A percentile compares a stretch with the other conserved stretches of the same genome.
These are phyloP conservation scores for Metarhizium rileyi DNA, from an alignment of 2,329 filamentous ascomycete genomes.

Conservation along the genomic window DNA sequence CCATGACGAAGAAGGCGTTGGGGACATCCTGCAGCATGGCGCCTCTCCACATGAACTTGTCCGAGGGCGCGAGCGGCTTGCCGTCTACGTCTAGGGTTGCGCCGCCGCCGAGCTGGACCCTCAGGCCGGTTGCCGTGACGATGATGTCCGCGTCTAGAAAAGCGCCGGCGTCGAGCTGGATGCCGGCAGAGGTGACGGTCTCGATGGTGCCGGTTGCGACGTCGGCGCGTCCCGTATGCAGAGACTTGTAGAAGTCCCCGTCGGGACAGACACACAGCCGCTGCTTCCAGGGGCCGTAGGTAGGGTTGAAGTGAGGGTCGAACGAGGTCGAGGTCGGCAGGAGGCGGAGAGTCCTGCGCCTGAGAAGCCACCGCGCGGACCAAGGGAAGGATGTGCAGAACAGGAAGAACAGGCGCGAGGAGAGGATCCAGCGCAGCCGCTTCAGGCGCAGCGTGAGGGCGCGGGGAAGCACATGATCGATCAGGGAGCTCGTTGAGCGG, in stretches of 20 bases:
- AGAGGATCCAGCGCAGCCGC: constrained; percentile 36
- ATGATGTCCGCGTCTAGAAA: constrained; percentile 49
- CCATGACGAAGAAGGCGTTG: constrained; percentile 47
- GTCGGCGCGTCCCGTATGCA: constrained; percentile 27
- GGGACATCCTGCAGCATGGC: constrained; percentile 53
- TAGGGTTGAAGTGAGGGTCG: constrained; percentile 44
- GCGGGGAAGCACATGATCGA: constrained; percentile 30
- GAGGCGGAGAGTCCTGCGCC: constrained; percentile 29
- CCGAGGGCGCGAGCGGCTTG: constrained; percentile 27
- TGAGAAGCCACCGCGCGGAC: constrained; percentile 32
- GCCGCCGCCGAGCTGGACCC: constrained; percentile 25
- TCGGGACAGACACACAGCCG: constrained; percentile 51
- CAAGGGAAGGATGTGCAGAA: constrained; percentile 42
- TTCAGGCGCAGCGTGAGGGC: constrained; percentile 34
- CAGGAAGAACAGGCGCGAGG: constrained; percentile 30
- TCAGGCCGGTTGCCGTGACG: constrained; percentile 54
- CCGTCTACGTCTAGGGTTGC: constrained; percentile 33
- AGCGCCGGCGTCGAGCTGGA: constrained; percentile 33
- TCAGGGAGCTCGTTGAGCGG: constrained; percentile 21
- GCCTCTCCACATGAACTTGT: constrained; percentile 46
- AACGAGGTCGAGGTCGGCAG: constrained; percentile 37
- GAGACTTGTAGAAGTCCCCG: constrained; percentile 34
- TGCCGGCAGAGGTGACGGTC: constrained; percentile 30
- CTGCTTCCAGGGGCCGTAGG: constrained; percentile 56
- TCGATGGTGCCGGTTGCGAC: constrained; percentile 38